A percentile compares a stretch with the other conserved stretches of the same genome.
These are phyloP conservation scores for Takakia lepidozioides DNA, from an alignment of 225 moss, liverwort and hornwort species.

Conservation along the genomic window DNA sequence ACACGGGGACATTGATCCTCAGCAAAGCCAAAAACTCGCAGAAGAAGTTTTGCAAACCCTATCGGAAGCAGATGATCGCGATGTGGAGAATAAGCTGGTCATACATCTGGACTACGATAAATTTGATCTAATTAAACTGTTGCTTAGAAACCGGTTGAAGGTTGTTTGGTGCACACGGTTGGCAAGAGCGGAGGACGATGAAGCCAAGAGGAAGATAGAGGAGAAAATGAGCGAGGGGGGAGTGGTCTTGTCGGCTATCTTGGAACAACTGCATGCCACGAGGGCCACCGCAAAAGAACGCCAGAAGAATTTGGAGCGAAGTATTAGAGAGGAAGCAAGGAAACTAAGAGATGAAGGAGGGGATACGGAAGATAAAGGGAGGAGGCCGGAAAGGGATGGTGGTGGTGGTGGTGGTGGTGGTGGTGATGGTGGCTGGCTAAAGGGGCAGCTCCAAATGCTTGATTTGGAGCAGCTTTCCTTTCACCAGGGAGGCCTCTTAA, in stretches of 20 bases:
- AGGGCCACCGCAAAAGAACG: conserved; percentile 91
- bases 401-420: conserved; percentile 54
- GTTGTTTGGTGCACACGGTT: conserved; percentile 95
- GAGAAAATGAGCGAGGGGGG: conserved; percentile 86
- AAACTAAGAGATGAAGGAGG: conserved; percentile 88
- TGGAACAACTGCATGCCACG: conserved; percentile 91
- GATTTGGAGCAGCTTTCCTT: conserved; percentile 87
- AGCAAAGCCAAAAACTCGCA: conserved; percentile 84
- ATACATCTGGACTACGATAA: conserved; percentile 83
- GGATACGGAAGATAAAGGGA: conserved; percentile 55
- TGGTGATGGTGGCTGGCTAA: conserved; percentile 82
- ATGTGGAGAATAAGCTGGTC: conserved; percentile 81
- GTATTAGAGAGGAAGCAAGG: conserved; percentile 90
- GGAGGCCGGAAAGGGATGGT: conserved; percentile 59
- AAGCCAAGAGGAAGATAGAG: conserved; percentile 79
- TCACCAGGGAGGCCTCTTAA: conserved; percentile 88
- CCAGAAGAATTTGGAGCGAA: conserved; percentile 81
- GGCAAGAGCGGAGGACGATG: conserved; percentile 89
- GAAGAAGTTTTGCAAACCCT: conserved; percentile 85
- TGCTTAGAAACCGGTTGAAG: conserved; percentile 87
- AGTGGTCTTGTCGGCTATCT: conserved; percentile 60
- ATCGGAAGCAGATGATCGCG: conserved; percentile 84
- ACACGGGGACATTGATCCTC: conserved; percentile 85
- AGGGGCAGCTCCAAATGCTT: conserved; percentile 87
- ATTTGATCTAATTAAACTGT: conserved; percentile 84